A percentile compares a stretch with the other conserved stretches of the same genome.
Conservation (phyloP, 805 yeast genomes). For the Yarrowia hollandica region DNA sequence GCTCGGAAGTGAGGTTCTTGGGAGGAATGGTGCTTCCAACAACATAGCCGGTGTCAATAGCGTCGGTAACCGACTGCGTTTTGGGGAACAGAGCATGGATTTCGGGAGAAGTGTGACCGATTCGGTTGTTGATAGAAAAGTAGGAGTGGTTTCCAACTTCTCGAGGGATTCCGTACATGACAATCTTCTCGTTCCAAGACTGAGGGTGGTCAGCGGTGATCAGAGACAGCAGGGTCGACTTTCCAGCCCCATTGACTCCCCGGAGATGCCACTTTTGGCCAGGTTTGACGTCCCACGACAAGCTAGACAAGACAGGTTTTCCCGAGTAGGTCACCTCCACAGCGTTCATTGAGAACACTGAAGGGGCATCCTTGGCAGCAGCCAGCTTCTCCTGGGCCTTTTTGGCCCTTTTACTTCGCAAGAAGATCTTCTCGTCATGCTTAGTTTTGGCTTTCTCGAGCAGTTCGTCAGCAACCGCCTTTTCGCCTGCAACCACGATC, state of each 20-base stretch:
- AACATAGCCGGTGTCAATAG: constrained; percentile 70
- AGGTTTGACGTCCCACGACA: constrained; percentile 63
- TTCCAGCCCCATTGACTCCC: constrained; percentile 92
- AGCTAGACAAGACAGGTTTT: constrained; percentile 55
- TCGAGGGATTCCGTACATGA: constrained; percentile 64
- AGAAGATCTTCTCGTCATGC: constrained; percentile 21
- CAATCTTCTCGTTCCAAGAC: constrained; percentile 77
- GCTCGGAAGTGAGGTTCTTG: constrained; percentile 43
- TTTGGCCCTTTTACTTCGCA: constrained; percentile 5
- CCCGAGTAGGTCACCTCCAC: constrained; percentile 69
- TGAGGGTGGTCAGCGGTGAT: constrained; percentile 96
- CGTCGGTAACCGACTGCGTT: constrained; percentile 52
- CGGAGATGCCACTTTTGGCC: constrained; percentile 87
- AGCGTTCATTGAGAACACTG: constrained; percentile 54
- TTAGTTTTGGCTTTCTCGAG: constrained; percentile 34
- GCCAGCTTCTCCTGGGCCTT: constrained; percentile 2
- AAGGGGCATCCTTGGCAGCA: constrained; percentile 1
- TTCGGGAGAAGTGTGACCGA: constrained; percentile 91
- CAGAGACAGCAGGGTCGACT: constrained; percentile 80
- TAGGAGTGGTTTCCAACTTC: constrained; percentile 73
- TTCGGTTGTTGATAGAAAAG: constrained; percentile 72
- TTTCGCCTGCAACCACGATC: constrained; percentile 50
- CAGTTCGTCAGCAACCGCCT: constrained; percentile 32
- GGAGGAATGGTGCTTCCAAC: constrained; percentile 66
- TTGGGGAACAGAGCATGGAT: constrained; percentile 81